Base-by-base conservation (phyloP, 192 early-diverging fungal species). In the Rhizoclosmatium sp. region DNA sequence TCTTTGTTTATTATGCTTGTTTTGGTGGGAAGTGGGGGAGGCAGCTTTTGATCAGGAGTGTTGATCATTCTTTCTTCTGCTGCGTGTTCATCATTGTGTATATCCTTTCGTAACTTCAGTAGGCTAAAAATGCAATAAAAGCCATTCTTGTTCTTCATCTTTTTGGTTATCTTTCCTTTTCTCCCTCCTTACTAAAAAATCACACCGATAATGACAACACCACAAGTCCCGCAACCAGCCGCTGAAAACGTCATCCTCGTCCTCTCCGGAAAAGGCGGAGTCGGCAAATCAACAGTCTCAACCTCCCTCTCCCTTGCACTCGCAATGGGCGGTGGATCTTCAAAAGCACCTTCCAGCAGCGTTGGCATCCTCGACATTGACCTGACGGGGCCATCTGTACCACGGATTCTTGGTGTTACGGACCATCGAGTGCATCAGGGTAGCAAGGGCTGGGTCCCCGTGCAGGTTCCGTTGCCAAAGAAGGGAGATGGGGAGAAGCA, bases 181-280 rank as follows among this genome's bases (percentile, higher is more conserved):
- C n/a, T n/a, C 31, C 31, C 31, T 31, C 0, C 31, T 31, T 31
- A 31, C 21, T 58, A 16, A 21, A 21, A 58, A 58, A 16, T 14
- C 12, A 14, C 56, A 58, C 56, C 56, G 56, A 14, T 21, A 58
- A 58, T 21, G n/a, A 16, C 56, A 58, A 58, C 56, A 58, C 56
- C 56, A 65, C 62, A 41, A 10, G 62, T 69, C 68, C 19, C 68
- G 16, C 14, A 45, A n/a, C 14, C 68, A n/a, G 40, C 70, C 39
- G 72, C 72, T 58, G 93, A 94, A 82, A 94, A 96, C 84, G 96
- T 97, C 69, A 85, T 98, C n/a, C 87, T 99, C 5, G 92, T 99
- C 10, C 92, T 99, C 39, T 97, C 96, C 0, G 98, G 98, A 40
- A 99, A 99, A 82, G 98, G 98, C 75, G 98, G 98, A 46, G 98